Base-by-base conservation (phyloP, 2,329 filamentous ascomycete genomes). In the Penicillium olsonii region DNA sequence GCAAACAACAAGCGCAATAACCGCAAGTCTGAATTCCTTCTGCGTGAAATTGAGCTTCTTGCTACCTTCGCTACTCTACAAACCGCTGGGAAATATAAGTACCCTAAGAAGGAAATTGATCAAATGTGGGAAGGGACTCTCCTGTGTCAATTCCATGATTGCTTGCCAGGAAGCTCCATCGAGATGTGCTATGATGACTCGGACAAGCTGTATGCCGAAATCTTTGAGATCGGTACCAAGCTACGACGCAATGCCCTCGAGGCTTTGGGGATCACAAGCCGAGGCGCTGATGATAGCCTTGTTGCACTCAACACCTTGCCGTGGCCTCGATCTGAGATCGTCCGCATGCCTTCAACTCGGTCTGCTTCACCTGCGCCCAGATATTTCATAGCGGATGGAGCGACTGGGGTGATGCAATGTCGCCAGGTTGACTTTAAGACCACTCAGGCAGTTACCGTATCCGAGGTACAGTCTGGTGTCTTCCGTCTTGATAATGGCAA, bases 121-220 rank as follows among this genome's bases (percentile, higher is more conserved):
- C 81, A 87, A 49, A 95, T 99, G 85, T 99, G 94, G 94, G 92
- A 97, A 75, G 81, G 82, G 47, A 87, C 92, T 3, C 79, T 97
- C 19, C 82, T 97, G 20, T 97, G 92, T 59, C 94, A 99, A 65
- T 99, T 99, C 78, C 94, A 99, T 59, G 94, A 99, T 68, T 97
- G 94, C 68, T 79, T 99, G 43, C 94, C 94, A 0, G 94, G 94
- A 48, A 96, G 90, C 67, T 89, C 85, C 27, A 97, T 99, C 61
- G 92, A 95, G 70, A 96, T 97, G 91, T 96, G 91, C 70, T 97
- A 97, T 63, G 90, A 95, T 68, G 94, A 99, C 67, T 95, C 92
- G 3, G 88, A 96, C 66, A 82, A 91, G 80, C 79, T 96, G 6
- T 99, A 99, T 66, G 87, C 83, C 2, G 78, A 90, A 59, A 83